Conservation (phyloP, 768 basidiomycete genomes). For the Calocybe gangraenosa region DNA sequence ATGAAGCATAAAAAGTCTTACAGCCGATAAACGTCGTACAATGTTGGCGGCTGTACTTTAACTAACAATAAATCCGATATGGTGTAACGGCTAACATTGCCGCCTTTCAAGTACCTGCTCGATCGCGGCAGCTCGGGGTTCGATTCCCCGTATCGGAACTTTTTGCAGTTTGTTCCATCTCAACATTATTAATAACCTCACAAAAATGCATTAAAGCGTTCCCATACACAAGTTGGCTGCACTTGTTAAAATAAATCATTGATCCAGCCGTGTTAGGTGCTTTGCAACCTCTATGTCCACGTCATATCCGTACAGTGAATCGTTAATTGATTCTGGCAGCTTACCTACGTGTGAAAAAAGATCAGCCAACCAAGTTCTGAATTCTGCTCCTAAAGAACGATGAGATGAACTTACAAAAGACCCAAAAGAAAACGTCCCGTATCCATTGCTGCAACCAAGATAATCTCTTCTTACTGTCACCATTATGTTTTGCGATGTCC, state of each 20-base stretch:
- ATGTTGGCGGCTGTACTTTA: too few species aligned
- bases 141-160: slow-evolving; percentile 46
- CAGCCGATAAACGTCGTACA: too few species aligned
- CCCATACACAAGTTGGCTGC: too few species aligned
- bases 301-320: slow-evolving; percentile 23
- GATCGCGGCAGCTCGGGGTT: slow-evolving; percentile 53
- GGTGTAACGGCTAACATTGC: slow-evolving; percentile 68
- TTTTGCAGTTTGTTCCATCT: background rate
- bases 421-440: slow-evolving; percentile 28
- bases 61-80: slow-evolving; percentile 45
- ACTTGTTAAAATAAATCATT: too few species aligned
- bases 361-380: background rate
- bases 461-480: slow-evolving; percentile 27
- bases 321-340: slow-evolving; percentile 26
- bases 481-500: slow-evolving; percentile 28
- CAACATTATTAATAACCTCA: too few species aligned
- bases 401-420: slow-evolving; percentile 28
- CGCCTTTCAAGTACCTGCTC: slow-evolving; percentile 31
- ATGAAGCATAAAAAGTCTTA: too few species aligned
- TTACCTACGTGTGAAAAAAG: slow-evolving; percentile 17
- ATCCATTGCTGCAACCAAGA: slow-evolving; percentile 26
- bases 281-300: slow-evolving; percentile 20
- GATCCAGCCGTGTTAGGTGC: slow-evolving; percentile 14
- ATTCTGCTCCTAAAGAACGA: background rate
- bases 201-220: too few species aligned